Evolutionary conservation across 2,329 filamentous ascomycete species (phyloP).

Genomic region (Alternaria sp.): DNA sequence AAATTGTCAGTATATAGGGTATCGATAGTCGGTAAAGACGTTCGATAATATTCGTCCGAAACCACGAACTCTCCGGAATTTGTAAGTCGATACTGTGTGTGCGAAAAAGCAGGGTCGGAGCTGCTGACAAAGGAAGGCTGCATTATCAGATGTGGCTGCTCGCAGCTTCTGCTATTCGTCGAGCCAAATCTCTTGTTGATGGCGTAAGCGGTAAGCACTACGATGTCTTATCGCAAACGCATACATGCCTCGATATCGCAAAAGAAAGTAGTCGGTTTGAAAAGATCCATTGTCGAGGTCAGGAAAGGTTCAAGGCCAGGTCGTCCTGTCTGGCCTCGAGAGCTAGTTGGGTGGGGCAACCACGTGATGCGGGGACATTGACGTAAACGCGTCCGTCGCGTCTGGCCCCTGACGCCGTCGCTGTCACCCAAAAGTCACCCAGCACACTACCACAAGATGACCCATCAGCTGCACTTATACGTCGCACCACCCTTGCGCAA

Average conservation of each 20-base stretch:
- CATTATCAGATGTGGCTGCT: background rate
- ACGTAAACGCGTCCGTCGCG: background rate
- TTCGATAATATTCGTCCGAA: background rate
- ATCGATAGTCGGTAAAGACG: background rate
- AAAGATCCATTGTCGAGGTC: background rate
- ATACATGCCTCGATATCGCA: background rate
- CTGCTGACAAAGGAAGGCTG: background rate
- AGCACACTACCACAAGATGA: background rate
- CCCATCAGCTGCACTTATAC: background rate
- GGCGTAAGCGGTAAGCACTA: background rate
- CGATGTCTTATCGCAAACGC: background rate
- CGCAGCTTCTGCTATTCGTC: background rate
- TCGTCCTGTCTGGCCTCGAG: background rate
- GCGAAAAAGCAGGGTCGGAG: background rate
- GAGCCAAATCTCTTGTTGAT: background rate
- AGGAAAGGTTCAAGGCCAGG: background rate
- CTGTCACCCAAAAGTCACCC: background rate
- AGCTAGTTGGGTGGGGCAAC: background rate
- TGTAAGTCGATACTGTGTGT: background rate
- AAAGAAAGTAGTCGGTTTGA: background rate
- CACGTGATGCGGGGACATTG: background rate
- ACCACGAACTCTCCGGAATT: background rate
- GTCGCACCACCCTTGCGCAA: background rate
- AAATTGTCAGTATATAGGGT: background rate
- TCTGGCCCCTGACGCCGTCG: background rate